Evolutionary conservation across 148 eudicot species (phyloP).

Genomic region (Rhododendron henanense): DNA sequence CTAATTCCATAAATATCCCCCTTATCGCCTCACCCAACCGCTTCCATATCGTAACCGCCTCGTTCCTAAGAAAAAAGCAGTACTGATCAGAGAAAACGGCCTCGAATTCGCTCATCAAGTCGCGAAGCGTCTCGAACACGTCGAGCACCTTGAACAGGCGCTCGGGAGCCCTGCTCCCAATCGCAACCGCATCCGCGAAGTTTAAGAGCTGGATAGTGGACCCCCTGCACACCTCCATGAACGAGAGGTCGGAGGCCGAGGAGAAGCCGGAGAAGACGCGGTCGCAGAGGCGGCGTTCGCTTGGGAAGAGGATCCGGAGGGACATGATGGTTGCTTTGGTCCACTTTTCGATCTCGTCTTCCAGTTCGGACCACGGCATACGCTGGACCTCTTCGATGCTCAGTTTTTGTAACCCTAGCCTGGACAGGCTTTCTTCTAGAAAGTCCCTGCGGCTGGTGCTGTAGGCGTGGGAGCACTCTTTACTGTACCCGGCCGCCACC

Average conservation of each 20-base stretch:
- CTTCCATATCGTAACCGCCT: conserved; percentile 70
- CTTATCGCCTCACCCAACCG: conserved; percentile 76
- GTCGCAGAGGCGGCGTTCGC: conserved; percentile 83
- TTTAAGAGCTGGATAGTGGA: conserved; percentile 66
- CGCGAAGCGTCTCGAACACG: conserved; percentile 75
- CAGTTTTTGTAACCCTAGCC: conserved; percentile 69
- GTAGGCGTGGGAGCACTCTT: conserved; percentile 79
- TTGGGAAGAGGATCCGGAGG: conserved; percentile 69
- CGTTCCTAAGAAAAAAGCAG: conserved; percentile 59
- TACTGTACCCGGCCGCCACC: conserved; percentile 59
- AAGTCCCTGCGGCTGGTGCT: conserved; percentile 66
- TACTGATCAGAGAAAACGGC: conserved; percentile 70
- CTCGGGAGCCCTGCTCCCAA: conserved; percentile 85
- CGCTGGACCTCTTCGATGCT: conserved; percentile 75
- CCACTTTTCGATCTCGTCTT: conserved; percentile 86
- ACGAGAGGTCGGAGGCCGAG: conserved; percentile 69
- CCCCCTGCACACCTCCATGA: conserved; percentile 93
- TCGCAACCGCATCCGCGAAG: conserved; percentile 80
- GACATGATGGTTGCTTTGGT: conserved; percentile 60
- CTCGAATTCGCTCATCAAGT: conserved; percentile 81
- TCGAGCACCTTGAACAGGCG: conserved; percentile 80
- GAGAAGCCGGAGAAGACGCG: conserved; percentile 63
- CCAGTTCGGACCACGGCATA: conserved; percentile 71
- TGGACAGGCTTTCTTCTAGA: conserved; percentile 75
- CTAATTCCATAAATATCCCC: conserved; percentile 88